Percentiles rank a stretch among this genome's conserved stretches.
Conservation (phyloP, 2,329 filamentous ascomycete genomes). For the Cordyceps javanica region DNA sequence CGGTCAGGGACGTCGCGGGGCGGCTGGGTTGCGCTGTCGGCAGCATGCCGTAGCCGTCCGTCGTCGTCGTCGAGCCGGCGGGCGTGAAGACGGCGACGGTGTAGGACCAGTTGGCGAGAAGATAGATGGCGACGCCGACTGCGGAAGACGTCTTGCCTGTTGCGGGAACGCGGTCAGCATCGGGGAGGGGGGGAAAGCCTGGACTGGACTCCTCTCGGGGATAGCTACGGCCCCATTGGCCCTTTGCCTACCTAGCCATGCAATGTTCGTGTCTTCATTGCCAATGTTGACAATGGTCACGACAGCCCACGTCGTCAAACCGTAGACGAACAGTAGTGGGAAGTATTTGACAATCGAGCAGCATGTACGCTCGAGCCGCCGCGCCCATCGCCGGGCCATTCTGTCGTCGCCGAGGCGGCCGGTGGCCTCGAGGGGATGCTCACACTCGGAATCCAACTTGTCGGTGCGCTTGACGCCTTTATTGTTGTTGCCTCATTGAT, state of each 20-base stretch:
- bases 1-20: slow-evolving; percentile 69
- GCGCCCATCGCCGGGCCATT: slow-evolving; percentile 58
- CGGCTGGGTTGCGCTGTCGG: slow-evolving; percentile 52
- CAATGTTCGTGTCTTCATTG: slow-evolving; percentile 42
- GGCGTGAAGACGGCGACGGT: slow-evolving; percentile 89
- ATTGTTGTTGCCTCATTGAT: not conserved
- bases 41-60: slow-evolving; percentile 69
- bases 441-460: slow-evolving; percentile 11
- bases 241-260: slow-evolving; percentile 49
- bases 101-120: slow-evolving; percentile 81
- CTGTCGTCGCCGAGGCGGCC: slow-evolving; percentile 15
- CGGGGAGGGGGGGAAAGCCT: too few relatives aligned
- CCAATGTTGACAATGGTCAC: slow-evolving; percentile 79
- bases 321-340: slow-evolving; percentile 83
- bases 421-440: slow-evolving; percentile 15
- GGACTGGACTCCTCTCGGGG: too few relatives aligned
- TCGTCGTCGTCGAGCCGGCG: slow-evolving; percentile 65
- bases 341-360: slow-evolving; percentile 75
- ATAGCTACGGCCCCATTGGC: too few relatives aligned
- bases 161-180: not conserved
- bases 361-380: slow-evolving; percentile 74
- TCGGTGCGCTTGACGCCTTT: slow-evolving; percentile 16
- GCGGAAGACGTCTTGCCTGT: slow-evolving; percentile 51
- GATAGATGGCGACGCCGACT: slow-evolving; percentile 65
- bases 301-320: slow-evolving; percentile 87